A percentile compares a stretch with the other conserved stretches of the same genome.
Conservation (phyloP, 139 green algal species). For the Parachlorella kessleri region DNA sequence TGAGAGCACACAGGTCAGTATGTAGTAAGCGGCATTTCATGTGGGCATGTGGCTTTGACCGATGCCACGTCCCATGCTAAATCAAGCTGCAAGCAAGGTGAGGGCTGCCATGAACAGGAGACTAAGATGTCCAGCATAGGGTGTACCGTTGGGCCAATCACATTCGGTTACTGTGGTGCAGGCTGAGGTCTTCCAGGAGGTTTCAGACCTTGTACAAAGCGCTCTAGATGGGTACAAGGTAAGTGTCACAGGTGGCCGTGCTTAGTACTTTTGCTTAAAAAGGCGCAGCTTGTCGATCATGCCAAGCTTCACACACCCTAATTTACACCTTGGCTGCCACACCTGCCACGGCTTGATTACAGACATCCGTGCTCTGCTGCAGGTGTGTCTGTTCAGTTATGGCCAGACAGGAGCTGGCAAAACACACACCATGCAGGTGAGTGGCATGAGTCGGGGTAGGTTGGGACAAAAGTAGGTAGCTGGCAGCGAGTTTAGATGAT, state of each 20-base stretch:
- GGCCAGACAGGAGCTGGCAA: constrained; percentile 97
- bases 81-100: background rate
- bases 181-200: constrained; percentile 81
- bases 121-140: background rate
- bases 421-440: constrained; percentile 96
- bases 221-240: constrained; percentile 98
- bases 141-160: background rate
- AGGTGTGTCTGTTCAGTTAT: constrained; percentile 95
- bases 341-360: no score
- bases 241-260: no score
- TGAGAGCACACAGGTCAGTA: constrained; percentile 53
- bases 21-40: no score
- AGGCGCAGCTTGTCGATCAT: no score
- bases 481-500: no score
- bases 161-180: constrained; percentile 37
- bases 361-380: background rate
- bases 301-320: no score
- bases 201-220: constrained; percentile 92
- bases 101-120: background rate
- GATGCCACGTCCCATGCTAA: no score
- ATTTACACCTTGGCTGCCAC: no score
- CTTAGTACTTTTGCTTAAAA: no score
- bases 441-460: no score
- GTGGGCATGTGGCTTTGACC: no score
- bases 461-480: no score